Conservation (phyloP, 352 stramenopile genomes). For the Pythium utonaiense region DNA sequence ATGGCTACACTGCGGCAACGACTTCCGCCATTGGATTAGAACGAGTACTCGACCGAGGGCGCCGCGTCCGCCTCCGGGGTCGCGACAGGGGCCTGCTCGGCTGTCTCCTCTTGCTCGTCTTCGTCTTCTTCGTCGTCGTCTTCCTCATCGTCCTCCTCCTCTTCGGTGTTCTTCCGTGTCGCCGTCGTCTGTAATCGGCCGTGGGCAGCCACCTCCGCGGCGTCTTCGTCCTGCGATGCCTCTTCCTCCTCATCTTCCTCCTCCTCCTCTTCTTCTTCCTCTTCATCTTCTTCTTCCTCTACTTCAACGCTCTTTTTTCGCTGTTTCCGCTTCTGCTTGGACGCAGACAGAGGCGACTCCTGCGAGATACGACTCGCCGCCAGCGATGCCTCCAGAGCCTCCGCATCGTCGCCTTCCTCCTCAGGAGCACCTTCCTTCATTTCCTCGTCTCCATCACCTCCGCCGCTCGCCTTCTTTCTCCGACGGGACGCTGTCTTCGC, state of each 20-base stretch:
- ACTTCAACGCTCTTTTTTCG: background rate
- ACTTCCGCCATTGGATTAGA: conserved; percentile 11
- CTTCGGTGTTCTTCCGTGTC: background rate
- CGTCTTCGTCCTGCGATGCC: conserved; percentile 21
- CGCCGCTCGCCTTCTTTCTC: background rate
- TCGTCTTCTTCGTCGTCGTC: conserved; percentile 37
- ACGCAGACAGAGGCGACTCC: background rate
- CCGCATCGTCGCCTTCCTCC: conserved; percentile 1
- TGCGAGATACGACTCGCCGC: conserved; percentile 7
- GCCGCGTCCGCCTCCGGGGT: too few species aligned
- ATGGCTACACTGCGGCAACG: background rate
- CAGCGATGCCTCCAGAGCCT: conserved; percentile 15
- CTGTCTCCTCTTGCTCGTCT: conserved; percentile 35
- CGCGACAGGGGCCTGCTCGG: too few species aligned
- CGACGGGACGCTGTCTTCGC: background rate
- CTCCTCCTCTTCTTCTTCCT: conserved; percentile 10
- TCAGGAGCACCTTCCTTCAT: background rate
- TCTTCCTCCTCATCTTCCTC: conserved; percentile 20
- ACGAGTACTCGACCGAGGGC: conserved; percentile 25
- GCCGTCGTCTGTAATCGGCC: conserved; percentile 13
- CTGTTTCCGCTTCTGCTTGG: background rate
- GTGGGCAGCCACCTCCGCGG: conserved; percentile 20
- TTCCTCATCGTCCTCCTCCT: conserved; percentile 24
- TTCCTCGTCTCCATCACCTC: background rate
- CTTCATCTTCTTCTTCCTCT: conserved; percentile 1